Percentiles rank a stretch among this genome's conserved stretches.
Conservation (phyloP, 805 yeast genomes). For the Hanseniaspora vineae region DNA sequence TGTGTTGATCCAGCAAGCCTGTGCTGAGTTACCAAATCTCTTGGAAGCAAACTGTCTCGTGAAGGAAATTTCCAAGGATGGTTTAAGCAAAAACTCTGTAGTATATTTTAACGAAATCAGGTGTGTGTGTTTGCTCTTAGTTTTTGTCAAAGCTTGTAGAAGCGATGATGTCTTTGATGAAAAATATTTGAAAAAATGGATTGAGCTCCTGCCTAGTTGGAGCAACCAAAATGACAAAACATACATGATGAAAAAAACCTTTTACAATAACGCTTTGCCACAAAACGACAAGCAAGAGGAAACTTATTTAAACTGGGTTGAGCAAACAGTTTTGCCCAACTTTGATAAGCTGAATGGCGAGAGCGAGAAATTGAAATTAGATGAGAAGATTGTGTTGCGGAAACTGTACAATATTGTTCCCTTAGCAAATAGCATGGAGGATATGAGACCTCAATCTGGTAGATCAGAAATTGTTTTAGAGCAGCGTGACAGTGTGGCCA, state of each 20-base stretch:
- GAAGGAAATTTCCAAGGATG: background rate
- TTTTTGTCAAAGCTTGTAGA: background rate
- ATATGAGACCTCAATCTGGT: background rate
- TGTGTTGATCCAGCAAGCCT: background rate
- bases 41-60: background rate
- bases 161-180: background rate
- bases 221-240: background rate
- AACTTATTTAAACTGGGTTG: slow-evolving; percentile 19
- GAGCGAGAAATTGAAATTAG: slow-evolving; percentile 10
- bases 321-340: slow-evolving; percentile 11
- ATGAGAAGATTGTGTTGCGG: slow-evolving; percentile 19
- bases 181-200: background rate
- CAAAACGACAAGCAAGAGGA: slow-evolving; percentile 9
- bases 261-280: background rate
- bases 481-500: too few relatives aligned
- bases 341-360: slow-evolving; percentile 5
- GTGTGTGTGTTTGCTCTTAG: background rate
- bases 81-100: background rate
- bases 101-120: background rate
- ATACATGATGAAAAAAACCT: background rate
- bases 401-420: slow-evolving; percentile 19
- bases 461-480: too few relatives aligned
- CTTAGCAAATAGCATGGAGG: slow-evolving; percentile 3
- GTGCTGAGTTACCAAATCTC: background rate
- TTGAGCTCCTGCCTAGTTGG: background rate